Evolutionary conservation across 176 grass and related monocot species (phyloP).

Genomic region (Leersia perrieri): DNA sequence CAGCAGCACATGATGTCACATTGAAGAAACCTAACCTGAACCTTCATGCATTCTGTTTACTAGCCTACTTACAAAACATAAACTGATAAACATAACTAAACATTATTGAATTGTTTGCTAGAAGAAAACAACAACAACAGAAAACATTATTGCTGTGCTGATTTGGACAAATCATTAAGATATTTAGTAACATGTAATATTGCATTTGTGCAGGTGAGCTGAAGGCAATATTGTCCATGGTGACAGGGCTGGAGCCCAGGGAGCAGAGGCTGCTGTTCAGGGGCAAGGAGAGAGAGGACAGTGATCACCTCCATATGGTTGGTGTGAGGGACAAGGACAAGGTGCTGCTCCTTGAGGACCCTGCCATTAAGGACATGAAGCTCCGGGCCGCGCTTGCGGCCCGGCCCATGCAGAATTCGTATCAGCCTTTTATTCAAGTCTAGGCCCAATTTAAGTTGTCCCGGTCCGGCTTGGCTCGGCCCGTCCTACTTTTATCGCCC

Average conservation of each 20-base stretch:
- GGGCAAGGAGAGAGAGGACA: conserved; percentile 91
- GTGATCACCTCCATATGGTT: conserved; percentile 87
- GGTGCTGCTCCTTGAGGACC: conserved; percentile 82
- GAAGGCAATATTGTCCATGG: conserved; percentile 62
- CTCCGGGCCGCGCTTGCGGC: conserved; percentile 23
- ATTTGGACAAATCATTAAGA: neutral
- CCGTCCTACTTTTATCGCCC: neutral
- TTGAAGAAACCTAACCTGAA: conserved; percentile 22
- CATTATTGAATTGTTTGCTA: neutral
- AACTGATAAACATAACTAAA: neutral
- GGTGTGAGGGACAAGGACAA: conserved; percentile 89
- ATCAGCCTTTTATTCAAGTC: conserved; percentile 28
- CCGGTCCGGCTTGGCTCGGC: neutral
- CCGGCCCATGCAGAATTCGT: neutral
- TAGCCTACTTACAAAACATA: neutral
- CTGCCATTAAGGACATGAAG: conserved; percentile 79
- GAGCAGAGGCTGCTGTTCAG: conserved; percentile 90
- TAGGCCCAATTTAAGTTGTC: neutral
- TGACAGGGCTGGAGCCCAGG: conserved; percentile 64
- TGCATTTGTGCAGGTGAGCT: conserved; percentile 59
- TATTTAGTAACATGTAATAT: neutral
- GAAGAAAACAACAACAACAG: neutral
- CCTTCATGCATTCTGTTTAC: conserved; percentile 13
- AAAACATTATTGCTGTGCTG: neutral
- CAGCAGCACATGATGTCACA: neutral